These are phyloP conservation scores for Globisporangium apiculatum DNA, from an alignment of 352 stramenopile species.

Conservation along the genomic window DNA sequence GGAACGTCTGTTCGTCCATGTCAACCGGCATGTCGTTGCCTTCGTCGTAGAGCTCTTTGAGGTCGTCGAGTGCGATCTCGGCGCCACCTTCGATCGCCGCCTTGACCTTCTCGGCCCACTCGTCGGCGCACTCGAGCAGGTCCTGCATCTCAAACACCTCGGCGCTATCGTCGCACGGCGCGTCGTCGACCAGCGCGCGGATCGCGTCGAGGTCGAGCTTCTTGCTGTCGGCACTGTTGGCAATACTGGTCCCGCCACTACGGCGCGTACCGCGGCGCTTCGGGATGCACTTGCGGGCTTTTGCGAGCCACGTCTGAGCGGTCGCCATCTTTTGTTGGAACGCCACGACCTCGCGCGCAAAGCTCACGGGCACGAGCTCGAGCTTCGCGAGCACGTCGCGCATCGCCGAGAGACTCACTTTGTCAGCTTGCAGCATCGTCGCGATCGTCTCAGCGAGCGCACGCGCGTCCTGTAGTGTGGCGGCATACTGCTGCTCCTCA, in stretches of 20 bases:
- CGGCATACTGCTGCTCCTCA: slow-evolving; percentile 39
- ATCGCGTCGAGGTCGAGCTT: slow-evolving; percentile 82
- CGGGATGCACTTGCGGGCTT: slow-evolving; percentile 82
- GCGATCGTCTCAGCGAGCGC: slow-evolving; percentile 56
- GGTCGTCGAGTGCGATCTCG: slow-evolving; percentile 55
- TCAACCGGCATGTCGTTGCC: slow-evolving; percentile 81
- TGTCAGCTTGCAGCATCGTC: slow-evolving; percentile 65
- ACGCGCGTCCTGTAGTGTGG: slow-evolving; percentile 54
- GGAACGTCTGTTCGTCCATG: slow-evolving; percentile 81
- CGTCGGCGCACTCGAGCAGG: slow-evolving; percentile 78
- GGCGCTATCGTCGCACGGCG: slow-evolving; percentile 75
- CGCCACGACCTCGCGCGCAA: slow-evolving; percentile 65
- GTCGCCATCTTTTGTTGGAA: slow-evolving; percentile 84
- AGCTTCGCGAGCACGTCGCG: slow-evolving; percentile 75
- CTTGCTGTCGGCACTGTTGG: slow-evolving; percentile 26
- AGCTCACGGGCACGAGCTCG: slow-evolving; percentile 82
- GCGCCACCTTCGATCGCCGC: slow-evolving; percentile 65
- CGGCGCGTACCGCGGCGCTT: slow-evolving; percentile 61
- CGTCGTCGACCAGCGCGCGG: slow-evolving; percentile 76
- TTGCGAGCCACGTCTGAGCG: slow-evolving; percentile 79
- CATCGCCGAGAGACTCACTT: slow-evolving; percentile 77
- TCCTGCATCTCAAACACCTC: slow-evolving; percentile 90
- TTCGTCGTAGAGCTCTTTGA: slow-evolving; percentile 77
- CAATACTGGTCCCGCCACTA: slow-evolving; percentile 17
- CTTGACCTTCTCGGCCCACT: slow-evolving; percentile 76